Base-by-base conservation (phyloP, 2,329 filamentous ascomycete genomes). In the Clathrospora elynae region DNA sequence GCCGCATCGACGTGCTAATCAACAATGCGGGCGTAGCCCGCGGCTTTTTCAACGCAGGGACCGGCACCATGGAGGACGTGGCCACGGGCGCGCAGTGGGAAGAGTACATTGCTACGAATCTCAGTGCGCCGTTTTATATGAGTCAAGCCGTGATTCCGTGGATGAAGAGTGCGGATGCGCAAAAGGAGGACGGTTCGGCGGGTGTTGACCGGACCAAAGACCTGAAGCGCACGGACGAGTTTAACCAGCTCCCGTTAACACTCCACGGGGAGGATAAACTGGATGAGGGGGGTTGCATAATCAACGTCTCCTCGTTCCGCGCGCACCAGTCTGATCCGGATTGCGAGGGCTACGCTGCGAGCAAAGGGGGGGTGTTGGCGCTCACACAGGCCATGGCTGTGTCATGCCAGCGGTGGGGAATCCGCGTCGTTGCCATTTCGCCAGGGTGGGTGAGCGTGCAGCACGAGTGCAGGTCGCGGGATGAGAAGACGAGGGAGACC, bases 381-480 rank as follows among this genome's bases (percentile, higher is more conserved):
- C 53, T 80, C 17, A 74, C 73, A 37, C 75, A 78, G 51, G 71
- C 71, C 18, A 71, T 78, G 71, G 70, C 74, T 16, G 70, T 75
- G 11, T 74, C 71, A 19, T 64, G 78, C 23, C 66, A 70, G 31
- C 57, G 61, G 5, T 70, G 70, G 35, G 67, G 71, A 4, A 70
- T 79, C 18, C 66, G 73, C 6, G 73, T 76, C 25, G 77, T 76
- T 46, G 69, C 73, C 0, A 73, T 79, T 13, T 56, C 77, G 18
- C 75, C 75, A 0, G 76, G 77, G 0, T 79, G 76, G 77, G 74
- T 79, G 31, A 68, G 76, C 49, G 76, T 78, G 10, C 63, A 59
- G 29, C 65, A 77, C 33, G 71, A 75, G 55, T 68, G 66, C 28
- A 62, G 62, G 46, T 58, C 61, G 4, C 68, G 65, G 3, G 73